A percentile compares a stretch with the other conserved stretches of the same genome.
Conservation (phyloP, 2,329 filamentous ascomycete genomes). For the Apiospora rasikravindrae region DNA sequence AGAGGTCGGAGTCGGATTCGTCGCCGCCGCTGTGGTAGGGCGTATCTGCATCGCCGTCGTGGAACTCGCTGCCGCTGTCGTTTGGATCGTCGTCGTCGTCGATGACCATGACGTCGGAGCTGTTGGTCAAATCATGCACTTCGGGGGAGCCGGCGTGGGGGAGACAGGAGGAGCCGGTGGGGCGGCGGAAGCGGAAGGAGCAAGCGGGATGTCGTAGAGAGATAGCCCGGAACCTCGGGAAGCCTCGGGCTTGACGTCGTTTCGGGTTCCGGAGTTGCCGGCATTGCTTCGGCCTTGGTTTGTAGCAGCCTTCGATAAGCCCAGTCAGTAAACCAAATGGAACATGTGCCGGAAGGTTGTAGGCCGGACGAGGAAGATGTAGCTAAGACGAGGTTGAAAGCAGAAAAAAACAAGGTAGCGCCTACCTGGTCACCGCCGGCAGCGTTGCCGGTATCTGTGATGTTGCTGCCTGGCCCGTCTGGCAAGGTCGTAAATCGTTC, state of each 20-base stretch:
- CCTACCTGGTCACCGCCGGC: not conserved
- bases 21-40: not conserved
- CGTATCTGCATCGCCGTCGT: not conserved
- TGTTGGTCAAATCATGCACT: not conserved
- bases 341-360: too few relatives aligned
- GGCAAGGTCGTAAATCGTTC: not conserved
- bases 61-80: not conserved
- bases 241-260: not conserved
- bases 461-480: too few relatives aligned
- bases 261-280: not conserved
- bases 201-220: slow-evolving; percentile 4
- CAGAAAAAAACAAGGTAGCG: too few relatives aligned
- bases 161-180: not conserved
- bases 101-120: not conserved
- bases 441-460: not conserved
- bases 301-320: too few relatives aligned
- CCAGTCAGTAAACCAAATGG: too few relatives aligned
- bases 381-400: too few relatives aligned
- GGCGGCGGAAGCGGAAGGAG: not conserved
- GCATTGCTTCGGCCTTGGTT: not conserved
- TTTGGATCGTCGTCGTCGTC: not conserved
- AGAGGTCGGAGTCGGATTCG: not conserved
- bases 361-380: too few relatives aligned
- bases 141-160: not conserved
- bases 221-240: not conserved